Conservation (phyloP, 2,329 filamentous ascomycete genomes). For the Epichloe elymi region DNA sequence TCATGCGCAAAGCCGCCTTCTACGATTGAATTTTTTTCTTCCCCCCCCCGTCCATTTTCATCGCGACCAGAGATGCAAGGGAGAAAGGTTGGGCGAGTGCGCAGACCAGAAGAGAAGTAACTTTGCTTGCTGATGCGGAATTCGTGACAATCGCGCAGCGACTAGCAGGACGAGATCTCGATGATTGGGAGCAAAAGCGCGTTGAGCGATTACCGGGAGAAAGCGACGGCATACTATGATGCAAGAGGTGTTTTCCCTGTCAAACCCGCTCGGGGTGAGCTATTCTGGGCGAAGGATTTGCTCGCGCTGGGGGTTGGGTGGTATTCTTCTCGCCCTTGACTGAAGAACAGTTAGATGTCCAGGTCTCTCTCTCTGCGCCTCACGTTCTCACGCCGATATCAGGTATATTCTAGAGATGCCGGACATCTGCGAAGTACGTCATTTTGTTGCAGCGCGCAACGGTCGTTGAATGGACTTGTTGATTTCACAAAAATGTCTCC, state of each 20-base stretch:
- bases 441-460: background rate
- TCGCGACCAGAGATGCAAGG: background rate
- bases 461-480: background rate
- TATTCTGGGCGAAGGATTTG: background rate
- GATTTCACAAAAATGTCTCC: background rate
- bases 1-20: background rate
- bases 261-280: background rate
- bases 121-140: background rate
- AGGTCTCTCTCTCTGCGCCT: too few relatives aligned
- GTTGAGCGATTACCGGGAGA: constrained; percentile 84
- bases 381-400: background rate
- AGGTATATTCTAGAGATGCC: constrained; percentile 3
- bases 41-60: background rate
- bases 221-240: constrained; percentile 63
- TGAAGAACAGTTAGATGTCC: background rate
- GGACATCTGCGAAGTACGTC: constrained; percentile 2
- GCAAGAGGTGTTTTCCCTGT: background rate
- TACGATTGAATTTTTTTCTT: background rate
- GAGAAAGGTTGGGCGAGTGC: background rate
- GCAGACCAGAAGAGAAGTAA: background rate
- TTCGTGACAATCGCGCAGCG: constrained; percentile 11
- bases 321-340: background rate
- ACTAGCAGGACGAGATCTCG: constrained; percentile 68
- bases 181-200: constrained; percentile 94
- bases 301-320: background rate